A percentile compares a stretch with the other conserved stretches of the same genome.
Evolutionary conservation across 768 basidiomycete species (phyloP).

Genomic region (Naganishia friedmannii): DNA sequence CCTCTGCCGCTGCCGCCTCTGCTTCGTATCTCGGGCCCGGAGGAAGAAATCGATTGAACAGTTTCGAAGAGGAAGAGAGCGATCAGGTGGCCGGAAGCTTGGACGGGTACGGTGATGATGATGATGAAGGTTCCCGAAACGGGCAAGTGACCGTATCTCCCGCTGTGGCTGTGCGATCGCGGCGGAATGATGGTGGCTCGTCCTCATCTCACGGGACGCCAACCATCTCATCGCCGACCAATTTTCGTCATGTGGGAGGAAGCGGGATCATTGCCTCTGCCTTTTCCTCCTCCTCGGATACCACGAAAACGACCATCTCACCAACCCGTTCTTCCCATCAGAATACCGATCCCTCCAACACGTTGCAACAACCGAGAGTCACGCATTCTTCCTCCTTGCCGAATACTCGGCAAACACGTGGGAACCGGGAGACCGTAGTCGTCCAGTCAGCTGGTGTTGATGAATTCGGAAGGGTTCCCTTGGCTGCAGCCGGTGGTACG

Average conservation of each 20-base stretch:
- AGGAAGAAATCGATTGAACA: background rate
- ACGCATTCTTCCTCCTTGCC: background rate
- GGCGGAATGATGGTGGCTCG: background rate
- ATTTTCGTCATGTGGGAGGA: conserved; percentile 13
- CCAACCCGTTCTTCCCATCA: background rate
- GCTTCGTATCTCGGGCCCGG: background rate
- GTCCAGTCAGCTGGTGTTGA: background rate
- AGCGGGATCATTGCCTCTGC: background rate
- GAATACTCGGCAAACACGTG: background rate
- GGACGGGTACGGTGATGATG: no score
- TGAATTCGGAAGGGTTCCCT: background rate
- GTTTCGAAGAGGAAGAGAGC: background rate
- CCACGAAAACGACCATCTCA: background rate
- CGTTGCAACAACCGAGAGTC: background rate
- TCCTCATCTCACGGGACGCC: background rate
- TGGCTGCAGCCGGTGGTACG: background rate
- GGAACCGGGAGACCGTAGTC: background rate
- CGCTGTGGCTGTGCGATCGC: background rate
- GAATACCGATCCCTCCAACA: background rate
- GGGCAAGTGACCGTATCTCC: no score
- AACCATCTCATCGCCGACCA: background rate
- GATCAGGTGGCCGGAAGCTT: conserved; percentile 2
- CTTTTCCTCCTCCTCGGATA: no score
- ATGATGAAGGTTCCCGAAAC: no score
- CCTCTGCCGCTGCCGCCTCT: no score